A percentile compares a stretch with the other conserved stretches of the same genome.
phyloP scores from a whole-genome alignment of 179 eudicot genomes.

The Silene coronaria region DNA sequence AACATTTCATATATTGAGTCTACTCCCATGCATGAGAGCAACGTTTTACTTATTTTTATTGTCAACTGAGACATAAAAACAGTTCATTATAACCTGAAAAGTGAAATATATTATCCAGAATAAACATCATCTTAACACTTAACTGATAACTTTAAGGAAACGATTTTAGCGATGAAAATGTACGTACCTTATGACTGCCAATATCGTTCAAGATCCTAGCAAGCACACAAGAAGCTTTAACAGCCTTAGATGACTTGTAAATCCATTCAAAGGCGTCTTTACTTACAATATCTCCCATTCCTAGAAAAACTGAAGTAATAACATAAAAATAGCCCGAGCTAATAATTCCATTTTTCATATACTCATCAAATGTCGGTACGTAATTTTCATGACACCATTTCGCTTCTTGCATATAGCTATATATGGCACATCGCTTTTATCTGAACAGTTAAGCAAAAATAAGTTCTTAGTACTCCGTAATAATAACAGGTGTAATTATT shows the following conservation, averaged over 20 bases:
- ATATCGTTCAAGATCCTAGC: slow-evolving; percentile 22
- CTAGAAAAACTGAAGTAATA: background rate
- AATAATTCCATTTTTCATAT: slow-evolving; percentile 3
- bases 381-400: slow-evolving; percentile 1
- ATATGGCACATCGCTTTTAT: background rate
- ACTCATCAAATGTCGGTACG: slow-evolving; percentile 4
- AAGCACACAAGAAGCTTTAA: slow-evolving; percentile 7
- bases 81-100: too few relatives aligned
- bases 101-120: too few relatives aligned
- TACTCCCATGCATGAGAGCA: too few relatives aligned
- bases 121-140: too few relatives aligned
- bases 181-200: slow-evolving; percentile 15
- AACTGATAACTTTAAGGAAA: background rate
- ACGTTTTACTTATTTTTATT: too few relatives aligned
- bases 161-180: background rate
- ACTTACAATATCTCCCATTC: slow-evolving; percentile 5
- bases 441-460: background rate
- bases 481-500: too few relatives aligned
- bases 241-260: background rate
- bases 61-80: too few relatives aligned
- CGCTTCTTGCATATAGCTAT: background rate
- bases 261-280: slow-evolving; percentile 25
- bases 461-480: too few relatives aligned
- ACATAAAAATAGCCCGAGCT: background rate
- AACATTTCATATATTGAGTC: too few relatives aligned